A percentile compares a stretch with the other conserved stretches of the same genome.
Conservation (phyloP, 73 alveolate species). For the Paraurostyla sp. region DNA sequence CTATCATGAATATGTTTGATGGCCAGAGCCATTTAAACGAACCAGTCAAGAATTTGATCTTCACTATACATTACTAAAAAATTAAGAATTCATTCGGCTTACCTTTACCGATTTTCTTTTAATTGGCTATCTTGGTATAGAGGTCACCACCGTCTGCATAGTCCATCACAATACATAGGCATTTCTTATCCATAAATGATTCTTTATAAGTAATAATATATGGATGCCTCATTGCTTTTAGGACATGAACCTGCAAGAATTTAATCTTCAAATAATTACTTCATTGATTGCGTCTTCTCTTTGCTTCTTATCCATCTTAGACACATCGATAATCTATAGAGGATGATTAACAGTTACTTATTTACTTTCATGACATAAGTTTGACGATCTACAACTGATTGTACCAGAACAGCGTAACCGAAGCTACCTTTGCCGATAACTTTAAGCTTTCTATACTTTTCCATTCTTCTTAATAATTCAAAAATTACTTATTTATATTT, state of each 20-base stretch:
- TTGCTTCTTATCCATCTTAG: constrained; percentile 90
- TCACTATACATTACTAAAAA: constrained; percentile 78
- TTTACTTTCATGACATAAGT: constrained; percentile 84
- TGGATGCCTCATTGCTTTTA: constrained; percentile 95
- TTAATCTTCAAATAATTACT: constrained; percentile 8
- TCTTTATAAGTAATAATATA: constrained; percentile 95
- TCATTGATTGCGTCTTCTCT: constrained; percentile 93
- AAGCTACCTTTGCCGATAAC: constrained; percentile 84
- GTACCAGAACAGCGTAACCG: constrained; percentile 95
- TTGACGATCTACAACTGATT: constrained; percentile 79
- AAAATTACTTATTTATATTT: too few species aligned
- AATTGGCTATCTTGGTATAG: constrained; percentile 91
- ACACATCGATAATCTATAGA: constrained; percentile 84
- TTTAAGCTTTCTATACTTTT: constrained; percentile 66
- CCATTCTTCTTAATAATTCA: constrained; percentile 63
- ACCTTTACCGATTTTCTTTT: constrained; percentile 77
- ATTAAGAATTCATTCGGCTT: background rate
- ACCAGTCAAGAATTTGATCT: constrained; percentile 96
- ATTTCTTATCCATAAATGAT: constrained; percentile 92
- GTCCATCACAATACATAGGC: constrained; percentile 98
- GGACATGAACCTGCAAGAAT: constrained; percentile 79
- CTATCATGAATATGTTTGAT: constrained; percentile 98
- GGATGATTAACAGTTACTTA: too few species aligned
- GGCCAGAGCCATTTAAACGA: constrained; percentile 97
- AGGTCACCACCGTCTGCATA: constrained; percentile 99